phyloP scores from a whole-genome alignment of 768 basidiomycete genomes.

The Clitopilus hobsonii region DNA sequence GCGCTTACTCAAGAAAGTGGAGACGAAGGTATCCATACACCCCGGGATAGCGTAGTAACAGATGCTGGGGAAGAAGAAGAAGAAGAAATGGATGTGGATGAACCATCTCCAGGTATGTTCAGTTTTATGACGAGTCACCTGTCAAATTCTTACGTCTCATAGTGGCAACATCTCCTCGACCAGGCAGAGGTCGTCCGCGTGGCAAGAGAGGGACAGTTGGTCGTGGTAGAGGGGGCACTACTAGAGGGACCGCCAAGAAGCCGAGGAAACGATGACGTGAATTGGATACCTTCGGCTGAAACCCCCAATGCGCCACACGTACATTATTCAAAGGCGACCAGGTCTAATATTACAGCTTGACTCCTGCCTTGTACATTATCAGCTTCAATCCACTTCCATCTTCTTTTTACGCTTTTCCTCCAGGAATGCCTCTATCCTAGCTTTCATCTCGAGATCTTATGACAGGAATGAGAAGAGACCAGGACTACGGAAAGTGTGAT shows the following conservation, averaged over 20 bases:
- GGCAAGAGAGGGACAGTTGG: constrained; percentile 24
- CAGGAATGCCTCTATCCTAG: constrained; percentile 69
- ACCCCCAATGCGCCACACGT: background rate
- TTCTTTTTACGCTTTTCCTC: constrained; percentile 47
- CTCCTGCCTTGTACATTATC: constrained; percentile 11
- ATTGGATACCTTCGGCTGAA: background rate
- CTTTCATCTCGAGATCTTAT: constrained; percentile 66
- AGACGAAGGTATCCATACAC: constrained; percentile 64
- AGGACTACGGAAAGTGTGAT: constrained; percentile 6
- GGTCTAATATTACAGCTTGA: no score
- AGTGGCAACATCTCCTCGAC: constrained; percentile 27
- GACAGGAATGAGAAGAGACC: constrained; percentile 4
- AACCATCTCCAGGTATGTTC: constrained; percentile 52
- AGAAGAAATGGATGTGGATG: constrained; percentile 56
- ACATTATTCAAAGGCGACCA: background rate
- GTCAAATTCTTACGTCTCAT: constrained; percentile 4
- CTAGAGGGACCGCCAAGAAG: constrained; percentile 32
- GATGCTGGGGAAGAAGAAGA: constrained; percentile 73
- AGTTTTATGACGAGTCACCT: background rate
- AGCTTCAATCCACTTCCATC: constrained; percentile 12
- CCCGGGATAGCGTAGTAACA: constrained; percentile 63
- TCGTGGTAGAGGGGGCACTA: constrained; percentile 21
- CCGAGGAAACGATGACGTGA: constrained; percentile 40
- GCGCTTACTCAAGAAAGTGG: constrained; percentile 80
- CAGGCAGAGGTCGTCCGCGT: constrained; percentile 23